Evolutionary conservation across 2,329 filamentous ascomycete genomes (phyloP).

Genomic region (Calonectria montana): DNA sequence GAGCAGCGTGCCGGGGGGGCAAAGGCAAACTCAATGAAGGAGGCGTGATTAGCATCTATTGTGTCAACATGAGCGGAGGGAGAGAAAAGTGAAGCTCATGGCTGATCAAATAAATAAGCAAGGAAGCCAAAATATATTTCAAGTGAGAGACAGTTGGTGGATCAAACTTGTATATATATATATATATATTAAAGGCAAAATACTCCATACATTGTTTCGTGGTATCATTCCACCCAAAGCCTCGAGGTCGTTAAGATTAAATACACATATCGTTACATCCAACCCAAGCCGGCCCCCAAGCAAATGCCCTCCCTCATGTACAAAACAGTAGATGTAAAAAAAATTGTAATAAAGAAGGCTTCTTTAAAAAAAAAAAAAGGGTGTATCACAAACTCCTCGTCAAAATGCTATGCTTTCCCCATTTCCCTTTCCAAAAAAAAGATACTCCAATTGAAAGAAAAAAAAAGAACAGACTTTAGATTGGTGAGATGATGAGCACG

Average conservation of each 20-base stretch:
- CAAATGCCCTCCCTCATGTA: constrained; percentile 3
- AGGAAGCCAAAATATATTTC: background rate
- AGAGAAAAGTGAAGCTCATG: background rate
- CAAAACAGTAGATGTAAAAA: background rate
- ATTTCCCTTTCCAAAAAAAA: background rate
- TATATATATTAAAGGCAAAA: background rate
- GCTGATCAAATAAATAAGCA: background rate
- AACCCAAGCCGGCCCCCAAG: background rate
- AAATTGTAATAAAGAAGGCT: background rate
- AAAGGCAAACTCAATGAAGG: background rate
- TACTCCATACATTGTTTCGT: constrained; percentile 13
- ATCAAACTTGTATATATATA: background rate
- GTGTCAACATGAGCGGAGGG: background rate
- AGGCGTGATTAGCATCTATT: background rate
- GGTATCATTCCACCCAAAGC: constrained; percentile 26
- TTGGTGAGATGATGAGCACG: constrained; percentile 32
- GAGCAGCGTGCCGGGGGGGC: background rate
- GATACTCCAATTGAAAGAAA: background rate
- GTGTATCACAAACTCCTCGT: constrained; percentile 5
- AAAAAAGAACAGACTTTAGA: constrained; percentile 1
- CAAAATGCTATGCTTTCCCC: constrained; percentile 1
- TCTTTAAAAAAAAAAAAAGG: background rate
- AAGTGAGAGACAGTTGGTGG: background rate
- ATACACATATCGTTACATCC: constrained; percentile 28
- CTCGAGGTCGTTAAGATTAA: constrained; percentile 21